Conservation (phyloP, 2,329 filamentous ascomycete species). For the Colletotrichum sp. region DNA sequence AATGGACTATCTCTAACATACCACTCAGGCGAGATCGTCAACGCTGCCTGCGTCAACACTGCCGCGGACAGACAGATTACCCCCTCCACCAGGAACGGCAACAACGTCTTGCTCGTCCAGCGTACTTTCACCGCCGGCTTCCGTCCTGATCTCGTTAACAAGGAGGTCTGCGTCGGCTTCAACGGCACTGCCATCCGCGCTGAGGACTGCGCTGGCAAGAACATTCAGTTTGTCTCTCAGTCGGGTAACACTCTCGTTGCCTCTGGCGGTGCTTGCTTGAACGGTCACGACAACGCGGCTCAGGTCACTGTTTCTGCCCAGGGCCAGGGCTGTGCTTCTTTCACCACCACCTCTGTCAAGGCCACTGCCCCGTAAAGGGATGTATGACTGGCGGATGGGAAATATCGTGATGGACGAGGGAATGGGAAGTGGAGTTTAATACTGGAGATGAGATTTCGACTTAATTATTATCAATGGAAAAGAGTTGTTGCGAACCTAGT, state of each 20-base stretch:
- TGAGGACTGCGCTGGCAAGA: slow-evolving; percentile 34
- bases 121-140: slow-evolving; percentile 40
- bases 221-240: slow-evolving; percentile 29
- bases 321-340: slow-evolving; percentile 32
- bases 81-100: slow-evolving; percentile 35
- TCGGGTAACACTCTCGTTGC: slow-evolving; percentile 30
- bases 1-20: not conserved
- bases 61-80: slow-evolving; percentile 44
- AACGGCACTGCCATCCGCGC: slow-evolving; percentile 42
- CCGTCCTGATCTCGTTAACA: slow-evolving; percentile 39
- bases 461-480: slow-evolving; percentile 1
- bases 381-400: not conserved
- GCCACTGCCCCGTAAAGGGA: slow-evolving; percentile 18
- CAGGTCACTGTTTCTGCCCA: slow-evolving; percentile 33
- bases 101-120: slow-evolving; percentile 39
- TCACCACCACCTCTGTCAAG: slow-evolving; percentile 31
- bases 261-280: slow-evolving; percentile 35
- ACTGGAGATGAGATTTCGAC: not conserved
- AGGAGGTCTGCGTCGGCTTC: slow-evolving; percentile 42
- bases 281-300: slow-evolving; percentile 35
- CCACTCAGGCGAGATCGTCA: slow-evolving; percentile 41
- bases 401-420: not conserved
- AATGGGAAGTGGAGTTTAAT: not conserved
- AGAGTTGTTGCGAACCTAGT: too few relatives aligned
- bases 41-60: slow-evolving; percentile 40